A percentile compares a stretch with the other conserved stretches of the same genome.
phyloP scores from a whole-genome alignment of 1,139 yeast species.

The Blastobotrys aristatus region DNA sequence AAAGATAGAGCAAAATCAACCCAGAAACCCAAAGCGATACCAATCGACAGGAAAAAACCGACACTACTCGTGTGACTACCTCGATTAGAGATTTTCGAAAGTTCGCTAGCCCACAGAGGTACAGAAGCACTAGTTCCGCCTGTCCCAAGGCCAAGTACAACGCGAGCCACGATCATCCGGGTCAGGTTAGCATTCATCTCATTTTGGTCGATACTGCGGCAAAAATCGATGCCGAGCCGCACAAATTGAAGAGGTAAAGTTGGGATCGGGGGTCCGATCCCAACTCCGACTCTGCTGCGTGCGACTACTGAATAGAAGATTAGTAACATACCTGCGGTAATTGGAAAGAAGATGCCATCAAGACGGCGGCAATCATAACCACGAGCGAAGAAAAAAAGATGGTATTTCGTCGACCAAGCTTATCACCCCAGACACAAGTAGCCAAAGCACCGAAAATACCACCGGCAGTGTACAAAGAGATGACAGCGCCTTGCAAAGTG shows the following conservation, averaged over 20 bases:
- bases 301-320: too few species aligned
- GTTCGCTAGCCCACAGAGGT: conserved; percentile 80
- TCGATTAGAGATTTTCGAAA: conserved; percentile 64
- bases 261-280: too few species aligned
- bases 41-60: conserved; percentile 66
- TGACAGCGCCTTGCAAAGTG: conserved; percentile 27
- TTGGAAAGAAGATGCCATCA: conserved; percentile 52
- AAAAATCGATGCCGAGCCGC: too few species aligned
- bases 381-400: conserved; percentile 54
- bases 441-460: conserved; percentile 68
- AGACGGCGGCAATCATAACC: conserved; percentile 58
- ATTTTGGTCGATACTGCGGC: too few species aligned
- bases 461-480: conserved; percentile 60
- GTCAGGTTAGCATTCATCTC: too few species aligned
- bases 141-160: conserved; percentile 69
- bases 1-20: conserved; percentile 48
- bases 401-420: conserved; percentile 59
- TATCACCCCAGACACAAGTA: conserved; percentile 58
- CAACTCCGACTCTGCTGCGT: too few species aligned
- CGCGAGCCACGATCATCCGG: conserved; percentile 71
- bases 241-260: too few species aligned
- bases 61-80: conserved; percentile 66
- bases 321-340: conserved; percentile 62
- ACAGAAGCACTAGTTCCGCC: conserved; percentile 78
- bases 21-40: conserved; percentile 72